Evolutionary conservation across 371 early-diverging fungal genomes (phyloP).

Genomic region (Haplosporangium sp.): DNA sequence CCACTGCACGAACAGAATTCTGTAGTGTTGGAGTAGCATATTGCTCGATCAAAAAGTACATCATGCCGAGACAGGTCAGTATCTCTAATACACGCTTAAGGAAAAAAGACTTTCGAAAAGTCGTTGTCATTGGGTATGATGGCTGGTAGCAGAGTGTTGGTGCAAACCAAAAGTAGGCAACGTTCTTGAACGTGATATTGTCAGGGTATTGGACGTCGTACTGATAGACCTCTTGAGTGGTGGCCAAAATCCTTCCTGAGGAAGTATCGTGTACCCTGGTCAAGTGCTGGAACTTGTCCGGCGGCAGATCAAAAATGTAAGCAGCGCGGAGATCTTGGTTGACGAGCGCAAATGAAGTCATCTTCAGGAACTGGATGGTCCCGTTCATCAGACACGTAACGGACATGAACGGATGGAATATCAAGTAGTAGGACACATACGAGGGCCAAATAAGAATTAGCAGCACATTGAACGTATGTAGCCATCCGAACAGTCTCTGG

Average conservation of each 20-base stretch:
- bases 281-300: constrained; percentile 29
- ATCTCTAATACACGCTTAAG: constrained; percentile 83
- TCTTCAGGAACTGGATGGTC: constrained; percentile 78
- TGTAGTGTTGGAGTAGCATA: constrained; percentile 87
- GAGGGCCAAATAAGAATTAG: constrained; percentile 71
- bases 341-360: constrained; percentile 81
- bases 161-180: constrained; percentile 82
- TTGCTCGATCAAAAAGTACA: constrained; percentile 86
- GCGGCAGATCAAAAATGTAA: constrained; percentile 39
- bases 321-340: constrained; percentile 73
- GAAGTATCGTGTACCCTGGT: constrained; percentile 36
- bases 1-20: constrained; percentile 81
- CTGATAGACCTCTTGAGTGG: constrained; percentile 55
- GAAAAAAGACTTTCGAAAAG: constrained; percentile 80
- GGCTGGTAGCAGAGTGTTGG: constrained; percentile 94
- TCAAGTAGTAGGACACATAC: constrained; percentile 73
- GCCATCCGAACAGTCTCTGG: constrained; percentile 33
- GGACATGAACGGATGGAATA: constrained; percentile 81
- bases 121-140: constrained; percentile 79
- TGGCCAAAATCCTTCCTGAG: constrained; percentile 20
- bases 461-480: constrained; percentile 70
- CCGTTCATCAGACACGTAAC: constrained; percentile 70
- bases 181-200: constrained; percentile 76
- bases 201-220: constrained; percentile 76
- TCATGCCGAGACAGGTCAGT: constrained; percentile 71